Conservation (phyloP, 23 red algal species). For the Gracilaria domingensis region DNA sequence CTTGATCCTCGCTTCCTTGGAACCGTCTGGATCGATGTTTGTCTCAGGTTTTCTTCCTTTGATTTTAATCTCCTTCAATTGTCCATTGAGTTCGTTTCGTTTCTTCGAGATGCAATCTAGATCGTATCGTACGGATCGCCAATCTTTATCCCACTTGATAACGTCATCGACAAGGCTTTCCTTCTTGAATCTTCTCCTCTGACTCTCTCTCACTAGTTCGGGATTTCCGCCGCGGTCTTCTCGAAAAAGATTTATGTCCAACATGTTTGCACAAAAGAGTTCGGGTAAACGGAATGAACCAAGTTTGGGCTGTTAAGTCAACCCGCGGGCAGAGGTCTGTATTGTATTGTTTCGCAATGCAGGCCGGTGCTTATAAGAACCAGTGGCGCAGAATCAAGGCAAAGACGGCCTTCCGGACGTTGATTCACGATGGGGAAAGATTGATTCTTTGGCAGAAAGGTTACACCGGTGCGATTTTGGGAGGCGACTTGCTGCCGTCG, state of each 20-base stretch:
- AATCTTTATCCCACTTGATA: constrained; percentile 84
- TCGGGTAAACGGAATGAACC: not conserved
- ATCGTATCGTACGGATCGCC: constrained; percentile 77
- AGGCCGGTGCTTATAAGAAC: not conserved
- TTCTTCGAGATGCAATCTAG: constrained; percentile 73
- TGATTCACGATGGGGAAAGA: not conserved
- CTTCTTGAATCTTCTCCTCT: constrained; percentile 83
- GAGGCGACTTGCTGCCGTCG: not conserved
- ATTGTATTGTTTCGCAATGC: too few species aligned
- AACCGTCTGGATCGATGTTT: constrained; percentile 61
- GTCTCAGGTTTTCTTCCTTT: constrained; percentile 75
- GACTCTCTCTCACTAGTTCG: constrained; percentile 87
- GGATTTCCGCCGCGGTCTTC: constrained; percentile 95
- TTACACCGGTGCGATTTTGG: not conserved
- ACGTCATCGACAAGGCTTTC: constrained; percentile 83
- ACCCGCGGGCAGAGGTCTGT: too few species aligned
- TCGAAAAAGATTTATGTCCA: constrained; percentile 97
- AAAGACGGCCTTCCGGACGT: not conserved
- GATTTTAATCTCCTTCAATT: constrained; percentile 79
- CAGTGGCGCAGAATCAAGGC: not conserved
- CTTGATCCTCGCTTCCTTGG: constrained; percentile 67
- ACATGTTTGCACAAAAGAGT: constrained; percentile 35
- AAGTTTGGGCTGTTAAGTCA: not conserved
- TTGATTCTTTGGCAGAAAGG: not conserved
- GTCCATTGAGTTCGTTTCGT: constrained; percentile 80